Evolutionary conservation across 192 early-diverging fungal species (phyloP).

Genomic region (Radiomyces spectabilis): DNA sequence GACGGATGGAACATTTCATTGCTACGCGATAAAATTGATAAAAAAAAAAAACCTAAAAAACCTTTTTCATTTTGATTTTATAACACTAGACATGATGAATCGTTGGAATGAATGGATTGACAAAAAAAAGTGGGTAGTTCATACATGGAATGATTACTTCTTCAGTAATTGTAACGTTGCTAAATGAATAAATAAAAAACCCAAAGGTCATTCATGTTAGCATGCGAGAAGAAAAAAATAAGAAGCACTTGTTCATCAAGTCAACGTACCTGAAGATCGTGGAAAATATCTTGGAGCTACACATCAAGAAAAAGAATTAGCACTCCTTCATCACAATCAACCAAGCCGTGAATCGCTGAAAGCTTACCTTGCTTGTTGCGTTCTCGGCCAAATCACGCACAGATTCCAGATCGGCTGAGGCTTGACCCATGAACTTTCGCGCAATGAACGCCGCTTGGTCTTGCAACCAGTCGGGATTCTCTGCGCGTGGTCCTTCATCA

Average conservation of each 20-base stretch:
- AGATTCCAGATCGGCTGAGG: slow-evolving; percentile 31
- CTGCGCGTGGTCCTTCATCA: not conserved
- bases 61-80: too few species aligned
- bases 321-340: not conserved
- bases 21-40: too few species aligned
- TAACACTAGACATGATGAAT: too few species aligned
- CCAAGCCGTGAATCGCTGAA: not conserved
- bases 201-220: not conserved
- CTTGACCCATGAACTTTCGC: slow-evolving; percentile 39
- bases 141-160: too few species aligned
- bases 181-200: not conserved
- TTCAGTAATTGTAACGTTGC: not conserved
- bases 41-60: too few species aligned
- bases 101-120: too few species aligned
- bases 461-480: slow-evolving; percentile 30
- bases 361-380: not conserved
- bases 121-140: too few species aligned
- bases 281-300: not conserved
- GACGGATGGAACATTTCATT: not conserved
- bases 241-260: not conserved
- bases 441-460: slow-evolving; percentile 28
- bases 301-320: not conserved
- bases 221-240: not conserved
- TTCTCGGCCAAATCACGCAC: slow-evolving; percentile 23
- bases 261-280: not conserved